phyloP scores from a whole-genome alignment of 192 early-diverging fungal genomes.

The Coemansia sp. region DNA sequence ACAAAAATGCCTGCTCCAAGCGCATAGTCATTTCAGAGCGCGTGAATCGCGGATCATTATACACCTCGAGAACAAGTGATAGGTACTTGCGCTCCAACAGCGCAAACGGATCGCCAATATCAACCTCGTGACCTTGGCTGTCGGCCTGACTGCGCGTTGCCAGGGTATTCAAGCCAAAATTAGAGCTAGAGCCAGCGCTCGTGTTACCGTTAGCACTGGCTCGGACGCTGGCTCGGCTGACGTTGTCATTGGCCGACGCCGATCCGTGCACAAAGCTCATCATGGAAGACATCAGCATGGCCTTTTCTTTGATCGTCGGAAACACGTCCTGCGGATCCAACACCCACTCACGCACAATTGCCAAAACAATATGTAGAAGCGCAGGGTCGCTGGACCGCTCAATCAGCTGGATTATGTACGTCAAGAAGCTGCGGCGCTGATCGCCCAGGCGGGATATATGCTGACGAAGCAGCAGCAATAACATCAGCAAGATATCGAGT shows the following conservation, averaged over 20 bases:
- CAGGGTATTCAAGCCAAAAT: not conserved
- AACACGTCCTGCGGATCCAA: conserved; percentile 77
- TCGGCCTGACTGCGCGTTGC: not conserved
- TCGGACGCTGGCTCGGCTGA: conserved; percentile 33
- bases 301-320: conserved; percentile 96
- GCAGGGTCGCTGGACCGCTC: conserved; percentile 76
- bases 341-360: conserved; percentile 87
- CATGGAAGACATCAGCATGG: conserved; percentile 88
- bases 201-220: conserved; percentile 9
- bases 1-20: conserved; percentile 91
- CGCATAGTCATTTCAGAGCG: conserved; percentile 89
- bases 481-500: conserved; percentile 43
- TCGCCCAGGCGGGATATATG: conserved; percentile 77
- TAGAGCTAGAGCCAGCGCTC: not conserved
- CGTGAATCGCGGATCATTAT: conserved; percentile 75
- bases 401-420: conserved; percentile 76
- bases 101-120: conserved; percentile 27
- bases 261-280: conserved; percentile 75
- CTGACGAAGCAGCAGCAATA: conserved; percentile 54
- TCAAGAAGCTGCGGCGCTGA: conserved; percentile 80
- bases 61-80: conserved; percentile 87
- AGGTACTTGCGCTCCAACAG: conserved; percentile 80
- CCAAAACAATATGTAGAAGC: conserved; percentile 71
- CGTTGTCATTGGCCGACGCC: conserved; percentile 55
- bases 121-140: not conserved